Percentiles rank a stretch among this genome's conserved stretches.
These are phyloP conservation scores for Monilinia aucupariae DNA, from an alignment of 2,329 filamentous ascomycete genomes.

Conservation along the genomic window DNA sequence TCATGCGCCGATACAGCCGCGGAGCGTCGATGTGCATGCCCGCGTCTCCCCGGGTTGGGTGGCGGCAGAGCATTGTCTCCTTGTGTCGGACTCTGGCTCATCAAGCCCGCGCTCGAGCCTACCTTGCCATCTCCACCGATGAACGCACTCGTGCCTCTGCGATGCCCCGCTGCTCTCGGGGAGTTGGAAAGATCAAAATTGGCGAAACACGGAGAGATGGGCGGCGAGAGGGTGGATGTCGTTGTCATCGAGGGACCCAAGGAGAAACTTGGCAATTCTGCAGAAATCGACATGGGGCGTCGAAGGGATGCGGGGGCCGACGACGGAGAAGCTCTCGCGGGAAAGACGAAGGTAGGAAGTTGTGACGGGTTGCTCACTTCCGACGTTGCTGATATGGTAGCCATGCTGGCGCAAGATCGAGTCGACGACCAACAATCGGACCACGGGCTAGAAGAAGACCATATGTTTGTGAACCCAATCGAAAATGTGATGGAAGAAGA, in stretches of 20 bases:
- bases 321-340: constrained; percentile 22
- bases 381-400: constrained; percentile 13
- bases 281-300: constrained; percentile 44
- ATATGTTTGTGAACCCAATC: constrained; percentile 8
- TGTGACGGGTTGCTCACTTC: constrained; percentile 21
- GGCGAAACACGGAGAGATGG: constrained; percentile 42
- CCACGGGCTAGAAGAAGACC: constrained; percentile 9
- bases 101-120: constrained; percentile 40
- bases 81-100: constrained; percentile 67
- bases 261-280: constrained; percentile 13
- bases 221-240: constrained; percentile 47
- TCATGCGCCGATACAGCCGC: constrained; percentile 73
- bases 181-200: constrained; percentile 25
- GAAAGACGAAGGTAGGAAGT: constrained; percentile 30
- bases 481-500: constrained; percentile 3
- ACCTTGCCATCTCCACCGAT: constrained; percentile 63
- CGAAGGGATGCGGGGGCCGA: constrained; percentile 33
- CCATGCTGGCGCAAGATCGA: constrained; percentile 15
- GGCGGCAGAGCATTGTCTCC: constrained; percentile 53
- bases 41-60: constrained; percentile 50
- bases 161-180: constrained; percentile 56
- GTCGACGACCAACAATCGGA: constrained; percentile 16
- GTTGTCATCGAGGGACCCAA: constrained; percentile 11
- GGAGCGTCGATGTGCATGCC: constrained; percentile 77
- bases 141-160: constrained; percentile 79